A percentile compares a stretch with the other conserved stretches of the same genome.
Evolutionary conservation across 306 rosid genomes (phyloP).

Genomic region (Citrullus mucosospermus): DNA sequence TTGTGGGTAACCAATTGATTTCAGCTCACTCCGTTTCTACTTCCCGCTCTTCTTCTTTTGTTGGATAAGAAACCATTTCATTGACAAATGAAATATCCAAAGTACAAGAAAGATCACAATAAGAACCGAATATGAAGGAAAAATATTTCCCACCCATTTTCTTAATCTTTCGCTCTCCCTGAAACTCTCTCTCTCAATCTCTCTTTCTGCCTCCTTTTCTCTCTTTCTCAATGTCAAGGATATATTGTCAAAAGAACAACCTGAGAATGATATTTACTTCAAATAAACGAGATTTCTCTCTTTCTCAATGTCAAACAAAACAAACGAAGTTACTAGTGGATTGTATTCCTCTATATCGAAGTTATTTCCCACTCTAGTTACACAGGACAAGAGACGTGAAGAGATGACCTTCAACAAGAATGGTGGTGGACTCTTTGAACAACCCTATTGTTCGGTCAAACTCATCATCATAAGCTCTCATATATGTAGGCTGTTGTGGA

Average conservation of each 20-base stretch:
- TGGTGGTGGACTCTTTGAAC: no score
- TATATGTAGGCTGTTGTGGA: not conserved
- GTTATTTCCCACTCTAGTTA: not conserved
- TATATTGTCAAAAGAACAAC: not conserved
- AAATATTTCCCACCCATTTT: not conserved
- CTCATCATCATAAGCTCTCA: not conserved
- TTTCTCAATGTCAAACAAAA: not conserved
- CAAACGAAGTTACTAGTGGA: not conserved
- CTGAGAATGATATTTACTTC: not conserved
- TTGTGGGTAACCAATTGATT: not conserved
- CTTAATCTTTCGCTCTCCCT: not conserved
- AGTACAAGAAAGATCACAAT: no score
- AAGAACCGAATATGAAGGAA: no score
- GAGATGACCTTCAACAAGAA: no score
- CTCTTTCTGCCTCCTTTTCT: not conserved
- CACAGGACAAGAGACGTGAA: not conserved
- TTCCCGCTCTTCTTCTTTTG: no score
- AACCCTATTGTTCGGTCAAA: no score
- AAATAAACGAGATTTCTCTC: not conserved
- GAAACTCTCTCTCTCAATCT: not conserved
- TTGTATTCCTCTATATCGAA: not conserved
- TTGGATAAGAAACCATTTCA: no score
- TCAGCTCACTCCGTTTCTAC: not conserved
- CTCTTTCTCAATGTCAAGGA: not conserved
- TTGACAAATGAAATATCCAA: no score